Evolutionary conservation across 2,329 filamentous ascomycete genomes (phyloP).

Genomic region (Pseudogymnoascus sp.): DNA sequence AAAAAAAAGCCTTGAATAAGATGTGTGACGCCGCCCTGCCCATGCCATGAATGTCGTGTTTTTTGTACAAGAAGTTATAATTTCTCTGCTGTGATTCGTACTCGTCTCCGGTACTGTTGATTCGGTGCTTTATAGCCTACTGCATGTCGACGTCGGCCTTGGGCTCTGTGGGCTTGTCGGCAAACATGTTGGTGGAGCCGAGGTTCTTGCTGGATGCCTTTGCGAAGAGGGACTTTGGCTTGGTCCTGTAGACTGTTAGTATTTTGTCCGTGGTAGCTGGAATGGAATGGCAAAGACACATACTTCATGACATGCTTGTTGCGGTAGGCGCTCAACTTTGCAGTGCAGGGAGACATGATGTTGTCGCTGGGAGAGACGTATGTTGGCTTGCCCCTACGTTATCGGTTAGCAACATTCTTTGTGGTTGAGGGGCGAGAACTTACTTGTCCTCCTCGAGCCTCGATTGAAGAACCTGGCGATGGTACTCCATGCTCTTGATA

Average conservation of each 20-base stretch:
- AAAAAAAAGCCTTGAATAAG: conserved; percentile 8
- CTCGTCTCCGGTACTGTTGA: not conserved
- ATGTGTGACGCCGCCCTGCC: conserved; percentile 6
- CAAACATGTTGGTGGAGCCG: conserved; percentile 12
- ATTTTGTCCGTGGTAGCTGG: not conserved
- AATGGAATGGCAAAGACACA: conserved; percentile 25
- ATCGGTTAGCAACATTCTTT: conserved; percentile 15
- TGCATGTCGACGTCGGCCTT: conserved; percentile 6
- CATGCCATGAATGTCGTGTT: not conserved
- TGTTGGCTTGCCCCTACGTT: conserved; percentile 22
- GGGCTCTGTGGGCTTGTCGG: conserved; percentile 9
- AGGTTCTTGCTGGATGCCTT: conserved; percentile 58
- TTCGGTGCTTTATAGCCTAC: too few species aligned
- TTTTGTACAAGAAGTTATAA: conserved; percentile 7
- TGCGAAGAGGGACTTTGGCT: conserved; percentile 61
- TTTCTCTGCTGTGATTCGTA: not conserved
- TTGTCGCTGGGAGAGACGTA: conserved; percentile 82
- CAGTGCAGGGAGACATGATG: conserved; percentile 79
- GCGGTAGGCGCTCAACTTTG: conserved; percentile 73
- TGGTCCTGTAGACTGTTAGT: conserved; percentile 39
- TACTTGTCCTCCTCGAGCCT: conserved; percentile 63
- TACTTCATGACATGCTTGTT: conserved; percentile 75
- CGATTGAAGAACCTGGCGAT: conserved; percentile 65
- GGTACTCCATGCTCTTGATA: conserved; percentile 66
- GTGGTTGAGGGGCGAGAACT: conserved; percentile 27